These are phyloP conservation scores for Trametes meyenii DNA, from an alignment of 768 basidiomycete genomes.

Conservation along the genomic window DNA sequence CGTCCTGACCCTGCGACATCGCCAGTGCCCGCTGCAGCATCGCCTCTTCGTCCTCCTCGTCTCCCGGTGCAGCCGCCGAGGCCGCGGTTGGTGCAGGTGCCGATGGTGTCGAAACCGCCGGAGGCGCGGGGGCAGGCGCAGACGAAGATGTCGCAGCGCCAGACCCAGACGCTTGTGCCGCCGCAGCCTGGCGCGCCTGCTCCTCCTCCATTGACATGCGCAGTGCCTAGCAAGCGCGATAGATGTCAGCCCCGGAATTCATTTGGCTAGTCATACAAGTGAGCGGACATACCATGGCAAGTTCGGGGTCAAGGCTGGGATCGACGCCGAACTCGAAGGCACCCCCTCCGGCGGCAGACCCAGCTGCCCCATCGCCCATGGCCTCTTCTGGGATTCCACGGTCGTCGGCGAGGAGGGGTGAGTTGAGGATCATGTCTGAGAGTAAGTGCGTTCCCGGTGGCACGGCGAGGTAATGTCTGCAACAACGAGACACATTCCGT, in stretches of 20 bases:
- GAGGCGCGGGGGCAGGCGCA: slow-evolving; percentile 35
- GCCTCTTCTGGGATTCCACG: slow-evolving; percentile 68
- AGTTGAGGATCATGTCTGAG: slow-evolving; percentile 80
- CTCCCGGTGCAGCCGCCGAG: slow-evolving; percentile 44
- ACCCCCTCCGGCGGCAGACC: slow-evolving; percentile 48
- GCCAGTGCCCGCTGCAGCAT: slow-evolving; percentile 77
- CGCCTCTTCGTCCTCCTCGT: slow-evolving; percentile 78
- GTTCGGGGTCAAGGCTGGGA: slow-evolving; percentile 92
- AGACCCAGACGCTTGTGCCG: slow-evolving; percentile 42
- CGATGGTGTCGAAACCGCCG: slow-evolving; percentile 38
- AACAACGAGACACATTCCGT: neutral
- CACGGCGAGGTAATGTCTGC: slow-evolving; percentile 79
- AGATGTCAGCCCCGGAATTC: neutral
- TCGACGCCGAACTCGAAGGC: slow-evolving; percentile 91
- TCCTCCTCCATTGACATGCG: slow-evolving; percentile 98
- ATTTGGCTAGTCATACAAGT: neutral
- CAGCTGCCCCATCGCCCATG: slow-evolving; percentile 49
- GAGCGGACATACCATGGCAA: slow-evolving; percentile 78
- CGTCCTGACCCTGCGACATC: slow-evolving; percentile 65
- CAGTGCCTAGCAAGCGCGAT: slow-evolving; percentile 63
- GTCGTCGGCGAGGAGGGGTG: slow-evolving; percentile 81
- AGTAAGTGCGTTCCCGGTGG: slow-evolving; percentile 79
- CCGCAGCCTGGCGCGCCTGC: slow-evolving; percentile 69
- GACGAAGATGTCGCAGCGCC: slow-evolving; percentile 38
- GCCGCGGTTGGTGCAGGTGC: slow-evolving; percentile 26